Conservation (phyloP, 345 rosid genomes). For the Camelina hispida region DNA sequence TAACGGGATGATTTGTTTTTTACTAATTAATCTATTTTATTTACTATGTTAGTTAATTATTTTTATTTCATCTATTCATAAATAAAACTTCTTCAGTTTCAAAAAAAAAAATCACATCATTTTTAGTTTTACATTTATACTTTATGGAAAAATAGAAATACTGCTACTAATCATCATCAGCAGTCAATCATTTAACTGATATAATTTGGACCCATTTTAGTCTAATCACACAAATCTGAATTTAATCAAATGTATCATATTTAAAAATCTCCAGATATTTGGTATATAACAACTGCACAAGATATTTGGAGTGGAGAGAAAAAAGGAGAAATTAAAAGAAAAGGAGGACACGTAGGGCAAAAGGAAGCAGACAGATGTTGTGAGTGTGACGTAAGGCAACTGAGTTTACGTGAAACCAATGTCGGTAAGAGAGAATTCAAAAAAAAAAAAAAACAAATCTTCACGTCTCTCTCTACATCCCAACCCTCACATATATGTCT, state of each 20-base stretch:
- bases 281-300: neutral
- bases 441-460: conserved; percentile 19
- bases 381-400: conserved; percentile 35
- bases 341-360: conserved; percentile 8
- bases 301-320: conserved; percentile 20
- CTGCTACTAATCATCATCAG: neutral
- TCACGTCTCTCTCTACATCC: conserved; percentile 40
- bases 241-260: neutral
- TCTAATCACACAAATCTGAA: neutral
- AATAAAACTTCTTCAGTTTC: too few relatives aligned
- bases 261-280: neutral
- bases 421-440: conserved; percentile 40
- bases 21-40: too few relatives aligned
- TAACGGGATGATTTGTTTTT: too few relatives aligned
- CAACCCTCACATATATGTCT: conserved; percentile 30
- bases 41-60: too few relatives aligned
- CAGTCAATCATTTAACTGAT: neutral
- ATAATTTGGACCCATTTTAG: too few relatives aligned
- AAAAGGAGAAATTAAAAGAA: neutral
- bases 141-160: neutral
- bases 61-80: too few relatives aligned
- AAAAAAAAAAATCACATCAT: too few relatives aligned
- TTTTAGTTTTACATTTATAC: too few relatives aligned
- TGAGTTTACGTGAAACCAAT: conserved; percentile 36
- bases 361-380: conserved; percentile 33